Evolutionary conservation across 2,329 filamentous ascomycete species (phyloP).

Genomic region (Epicoccum sorghinum): DNA sequence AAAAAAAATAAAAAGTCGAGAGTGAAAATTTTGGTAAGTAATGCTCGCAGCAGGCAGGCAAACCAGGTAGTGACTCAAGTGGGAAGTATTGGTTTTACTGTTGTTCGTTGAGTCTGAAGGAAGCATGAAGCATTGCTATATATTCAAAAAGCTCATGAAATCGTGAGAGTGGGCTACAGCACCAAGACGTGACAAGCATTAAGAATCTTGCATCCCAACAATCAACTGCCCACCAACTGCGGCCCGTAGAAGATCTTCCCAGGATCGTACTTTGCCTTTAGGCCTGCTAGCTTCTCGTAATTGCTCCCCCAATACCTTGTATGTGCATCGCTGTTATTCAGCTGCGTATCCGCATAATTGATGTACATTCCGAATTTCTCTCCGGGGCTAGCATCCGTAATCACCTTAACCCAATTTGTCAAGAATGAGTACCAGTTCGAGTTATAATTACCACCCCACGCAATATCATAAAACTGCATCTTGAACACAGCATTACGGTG

Average conservation of each 20-base stretch:
- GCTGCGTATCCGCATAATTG: neutral
- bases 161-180: too few species aligned
- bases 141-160: too few species aligned
- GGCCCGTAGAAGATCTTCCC: neutral
- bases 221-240: neutral
- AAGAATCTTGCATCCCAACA: too few species aligned
- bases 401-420: neutral
- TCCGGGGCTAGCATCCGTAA: neutral
- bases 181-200: too few species aligned
- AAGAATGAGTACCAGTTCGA: neutral
- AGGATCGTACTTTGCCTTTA: neutral
- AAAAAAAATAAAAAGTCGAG: too few species aligned
- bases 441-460: neutral
- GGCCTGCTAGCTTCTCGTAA: neutral
- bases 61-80: too few species aligned
- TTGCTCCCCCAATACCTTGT: neutral
- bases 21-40: too few species aligned
- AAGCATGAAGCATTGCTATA: too few species aligned
- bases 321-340: neutral
- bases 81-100: too few species aligned
- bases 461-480: neutral
- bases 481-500: neutral
- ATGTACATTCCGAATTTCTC: neutral
- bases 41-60: too few species aligned
- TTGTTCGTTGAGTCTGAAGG: too few species aligned